These are phyloP conservation scores for Didymella segeticola DNA, from an alignment of 2,329 filamentous ascomycete genomes.

Conservation along the genomic window DNA sequence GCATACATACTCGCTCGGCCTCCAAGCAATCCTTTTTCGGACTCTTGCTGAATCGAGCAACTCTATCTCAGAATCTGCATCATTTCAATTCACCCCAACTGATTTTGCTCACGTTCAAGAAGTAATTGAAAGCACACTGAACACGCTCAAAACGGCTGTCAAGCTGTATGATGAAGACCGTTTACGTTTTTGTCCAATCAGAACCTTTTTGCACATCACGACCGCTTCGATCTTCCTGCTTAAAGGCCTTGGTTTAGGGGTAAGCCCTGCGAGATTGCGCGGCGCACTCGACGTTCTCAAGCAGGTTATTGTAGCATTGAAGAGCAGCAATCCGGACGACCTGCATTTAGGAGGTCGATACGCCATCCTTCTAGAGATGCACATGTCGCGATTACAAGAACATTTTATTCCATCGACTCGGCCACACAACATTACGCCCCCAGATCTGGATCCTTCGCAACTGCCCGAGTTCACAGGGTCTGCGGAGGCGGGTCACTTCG, in stretches of 20 bases:
- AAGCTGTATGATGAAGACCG: neutral
- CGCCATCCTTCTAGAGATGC: neutral
- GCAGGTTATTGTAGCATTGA: neutral
- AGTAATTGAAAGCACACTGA: neutral
- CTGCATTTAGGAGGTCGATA: neutral
- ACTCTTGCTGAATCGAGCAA: neutral
- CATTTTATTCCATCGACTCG: constrained; percentile 1
- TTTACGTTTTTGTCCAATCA: neutral
- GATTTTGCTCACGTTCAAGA: neutral
- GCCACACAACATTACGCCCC: constrained; percentile 3
- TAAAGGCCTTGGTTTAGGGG: neutral
- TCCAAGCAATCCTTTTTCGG: neutral
- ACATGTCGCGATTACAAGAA: constrained; percentile 2
- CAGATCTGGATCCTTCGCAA: neutral
- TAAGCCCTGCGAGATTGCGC: neutral
- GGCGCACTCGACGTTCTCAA: neutral
- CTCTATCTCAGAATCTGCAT: neutral
- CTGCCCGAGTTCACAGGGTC: neutral
- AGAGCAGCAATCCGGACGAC: neutral
- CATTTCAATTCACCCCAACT: neutral
- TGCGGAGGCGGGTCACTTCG: neutral
- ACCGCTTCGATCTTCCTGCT: neutral
- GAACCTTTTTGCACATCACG: neutral
- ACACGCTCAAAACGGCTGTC: neutral
- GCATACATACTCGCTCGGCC: neutral